Conservation (phyloP, 495 filamentous ascomycete genomes). For the Lophiostoma macrostomum region DNA sequence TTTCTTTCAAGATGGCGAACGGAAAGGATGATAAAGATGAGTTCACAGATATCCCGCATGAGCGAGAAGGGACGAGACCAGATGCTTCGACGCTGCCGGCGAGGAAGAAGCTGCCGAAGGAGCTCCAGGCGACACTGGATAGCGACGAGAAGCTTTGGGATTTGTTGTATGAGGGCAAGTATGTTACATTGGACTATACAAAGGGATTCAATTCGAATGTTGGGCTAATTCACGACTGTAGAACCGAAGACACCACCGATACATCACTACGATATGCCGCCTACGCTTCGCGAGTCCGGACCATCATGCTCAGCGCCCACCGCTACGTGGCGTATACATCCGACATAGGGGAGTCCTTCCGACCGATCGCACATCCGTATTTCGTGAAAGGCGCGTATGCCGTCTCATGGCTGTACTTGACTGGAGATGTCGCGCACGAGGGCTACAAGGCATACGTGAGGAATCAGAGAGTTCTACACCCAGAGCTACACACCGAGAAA, state of each 20-base stretch:
- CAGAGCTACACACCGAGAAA: constrained; percentile 39
- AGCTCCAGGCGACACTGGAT: constrained; percentile 72
- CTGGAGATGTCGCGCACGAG: constrained; percentile 88
- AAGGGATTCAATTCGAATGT: too few relatives aligned
- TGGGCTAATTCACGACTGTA: constrained; percentile 42
- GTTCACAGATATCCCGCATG: constrained; percentile 33
- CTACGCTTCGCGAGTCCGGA: constrained; percentile 82
- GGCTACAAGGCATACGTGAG: constrained; percentile 91
- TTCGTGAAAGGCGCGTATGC: constrained; percentile 81
- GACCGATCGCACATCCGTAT: constrained; percentile 82
- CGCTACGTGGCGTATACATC: constrained; percentile 97
- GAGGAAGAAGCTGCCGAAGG: constrained; percentile 61
- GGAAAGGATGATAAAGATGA: constrained; percentile 24
- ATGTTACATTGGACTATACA: constrained; percentile 53
- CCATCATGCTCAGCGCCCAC: constrained; percentile 84
- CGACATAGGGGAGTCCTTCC: constrained; percentile 95
- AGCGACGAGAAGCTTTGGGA: constrained; percentile 76
- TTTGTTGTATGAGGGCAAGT: constrained; percentile 75
- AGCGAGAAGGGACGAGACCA: constrained; percentile 37
- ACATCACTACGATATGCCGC: constrained; percentile 85
- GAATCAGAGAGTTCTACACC: constrained; percentile 63
- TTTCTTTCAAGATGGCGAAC: constrained; percentile 32
- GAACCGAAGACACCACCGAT: constrained; percentile 77
- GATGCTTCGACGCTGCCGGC: constrained; percentile 52
- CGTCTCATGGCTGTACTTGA: constrained; percentile 86